Base-by-base conservation (phyloP, 371 early-diverging fungal genomes). In the Funneliformis caledonium region DNA sequence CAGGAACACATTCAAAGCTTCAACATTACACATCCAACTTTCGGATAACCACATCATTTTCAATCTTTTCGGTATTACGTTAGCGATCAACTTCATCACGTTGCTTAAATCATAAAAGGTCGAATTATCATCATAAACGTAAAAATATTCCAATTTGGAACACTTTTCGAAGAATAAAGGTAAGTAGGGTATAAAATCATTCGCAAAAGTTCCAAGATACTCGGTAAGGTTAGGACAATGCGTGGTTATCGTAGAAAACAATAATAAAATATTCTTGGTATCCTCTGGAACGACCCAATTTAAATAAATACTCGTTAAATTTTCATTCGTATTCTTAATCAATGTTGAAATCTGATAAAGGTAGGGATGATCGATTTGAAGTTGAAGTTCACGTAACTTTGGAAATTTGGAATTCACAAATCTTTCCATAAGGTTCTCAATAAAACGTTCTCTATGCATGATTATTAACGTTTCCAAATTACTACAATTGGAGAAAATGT, bases 291-390 rank as follows among this genome's bases (percentile, higher is more conserved):
- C 31, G 22, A 14, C n/a, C 26, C 37, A 65, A 65, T 65, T 12
- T 33, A 65, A 31, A 33, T 65, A 31, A 31, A 65, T 26, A 31
- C 37, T 33, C 12, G 37, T 10, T 65, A 65, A 65, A 65, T 16
- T 65, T 33, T 31, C 65, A 14, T 31, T 1, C 0, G 65, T 65
- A 65, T 65, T 65, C 26, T 33, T 65, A 14, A 65, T 65, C 5
- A 65, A 65, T 8, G 65, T 65, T 31, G 65, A 65, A 31, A 65
- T 65, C 16, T 65, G 65, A 65, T 65, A 4, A 31, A 65, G 37
- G 12, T 14, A 65, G 14, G 37, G 37, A 31, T 31, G 10, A 14
- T 26, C 31, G 8, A 33, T n/a, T 65, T 33, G 26, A 31, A 65
- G 37, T 33, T 65, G 65, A 14, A 65, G 7, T 65, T 65, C 37